Base-by-base conservation (phyloP, 495 filamentous ascomycete species). In the Sporormia fimetaria region DNA sequence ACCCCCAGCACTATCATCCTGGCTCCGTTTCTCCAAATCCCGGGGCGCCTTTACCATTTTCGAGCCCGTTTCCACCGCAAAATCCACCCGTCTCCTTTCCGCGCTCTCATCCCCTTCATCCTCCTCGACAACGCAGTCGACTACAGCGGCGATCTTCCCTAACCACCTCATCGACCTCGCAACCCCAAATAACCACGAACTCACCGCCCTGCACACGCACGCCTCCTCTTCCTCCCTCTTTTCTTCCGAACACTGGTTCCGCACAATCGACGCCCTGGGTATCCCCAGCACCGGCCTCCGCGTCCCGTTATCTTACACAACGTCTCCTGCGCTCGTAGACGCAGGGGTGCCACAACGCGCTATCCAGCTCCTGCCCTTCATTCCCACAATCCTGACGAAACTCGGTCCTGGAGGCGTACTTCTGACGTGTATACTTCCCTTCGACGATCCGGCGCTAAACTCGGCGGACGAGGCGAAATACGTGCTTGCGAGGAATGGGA, bases 51-150 rank as follows among this genome's bases (percentile, higher is more conserved):
- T 67, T 2, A 68, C 86, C n/a, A 79, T 79, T 11, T 92, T 87
- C 49, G 90, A 98, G 57, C 90, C 90, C n/a, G 92, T 95, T 7
- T 90, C 84, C 2, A 68, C 68, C 2, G 73, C 70, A 30, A 98
- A 98, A 59, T 71, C 83, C 6, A 62, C 69, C 6, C 67, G 78
- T 3, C 60, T 95, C 3, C 86, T 95, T 36, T 14, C 33, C 22
- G 6, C 50, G 6, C 29, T 34, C 29, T 32, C 40, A 7, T 25
- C 43, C n/a, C n/a, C n/a, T n/a, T n/a, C n/a, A n/a, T n/a, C n/a
- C n/a, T n/a, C n/a, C n/a, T n/a, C n/a, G n/a, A n/a, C n/a, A n/a
- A 30, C 33, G 0, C 7, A 28, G 12, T 40, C 35, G 9, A 14
- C 35, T 27, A 55, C 42, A 1, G n/a, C 31, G 0, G 57, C 63